phyloP scores from a whole-genome alignment of 1,139 yeast species.

The Blastobotrys aristatus region DNA sequence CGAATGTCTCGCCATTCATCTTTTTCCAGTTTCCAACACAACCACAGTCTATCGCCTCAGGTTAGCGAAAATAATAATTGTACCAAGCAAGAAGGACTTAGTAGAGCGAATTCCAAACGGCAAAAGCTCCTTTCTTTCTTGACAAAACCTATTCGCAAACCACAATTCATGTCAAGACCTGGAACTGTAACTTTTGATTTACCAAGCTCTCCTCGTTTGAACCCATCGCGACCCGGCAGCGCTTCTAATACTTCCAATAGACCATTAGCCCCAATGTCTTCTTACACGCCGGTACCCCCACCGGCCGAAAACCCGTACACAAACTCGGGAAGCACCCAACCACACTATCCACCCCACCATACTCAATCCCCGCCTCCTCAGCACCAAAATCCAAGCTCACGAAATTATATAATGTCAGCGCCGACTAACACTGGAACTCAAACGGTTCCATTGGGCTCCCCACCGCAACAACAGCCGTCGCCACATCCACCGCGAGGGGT shows the following conservation, averaged over 20 bases:
- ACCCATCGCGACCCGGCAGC: not conserved
- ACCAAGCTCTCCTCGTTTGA: not conserved
- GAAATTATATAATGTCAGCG: conserved; percentile 1
- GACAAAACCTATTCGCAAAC: not conserved
- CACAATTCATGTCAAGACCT: not conserved
- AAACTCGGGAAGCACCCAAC: too few relatives aligned
- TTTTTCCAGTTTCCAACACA: not conserved
- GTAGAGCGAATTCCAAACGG: too few relatives aligned
- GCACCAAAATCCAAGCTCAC: not conserved
- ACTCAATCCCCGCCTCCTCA: not conserved
- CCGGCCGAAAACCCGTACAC: not conserved
- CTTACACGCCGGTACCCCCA: conserved; percentile 5
- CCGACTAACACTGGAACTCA: conserved; percentile 3
- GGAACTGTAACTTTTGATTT: not conserved
- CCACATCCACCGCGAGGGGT: conserved; percentile 6
- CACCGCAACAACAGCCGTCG: not conserved
- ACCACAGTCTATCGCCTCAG: not conserved
- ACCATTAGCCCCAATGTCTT: conserved; percentile 9
- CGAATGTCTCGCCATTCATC: not conserved
- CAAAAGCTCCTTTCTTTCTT: not conserved
- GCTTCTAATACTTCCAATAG: not conserved
- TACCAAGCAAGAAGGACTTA: too few relatives aligned
- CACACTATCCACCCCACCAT: too few relatives aligned
- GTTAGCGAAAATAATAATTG: not conserved
- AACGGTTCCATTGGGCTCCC: not conserved